Conservation (phyloP, 2,329 filamentous ascomycete genomes). For the Phialophora macrospora region DNA sequence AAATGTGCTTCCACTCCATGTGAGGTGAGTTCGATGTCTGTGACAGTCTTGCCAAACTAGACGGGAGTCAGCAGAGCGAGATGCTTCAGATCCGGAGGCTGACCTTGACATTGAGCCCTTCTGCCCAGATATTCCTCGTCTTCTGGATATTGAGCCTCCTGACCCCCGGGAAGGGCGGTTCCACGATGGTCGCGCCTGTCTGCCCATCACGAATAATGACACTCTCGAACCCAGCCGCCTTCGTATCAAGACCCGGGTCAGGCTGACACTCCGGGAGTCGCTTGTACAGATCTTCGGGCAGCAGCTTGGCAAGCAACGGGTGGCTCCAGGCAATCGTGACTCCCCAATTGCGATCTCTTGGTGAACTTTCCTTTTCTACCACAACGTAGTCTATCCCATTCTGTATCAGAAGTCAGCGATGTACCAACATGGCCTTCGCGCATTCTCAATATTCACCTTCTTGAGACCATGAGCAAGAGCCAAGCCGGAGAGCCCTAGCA, state of each 20-base stretch:
- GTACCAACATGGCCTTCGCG: neutral
- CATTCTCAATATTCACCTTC: constrained; percentile 17
- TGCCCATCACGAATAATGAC: constrained; percentile 34
- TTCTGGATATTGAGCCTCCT: constrained; percentile 47
- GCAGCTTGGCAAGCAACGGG: constrained; percentile 44
- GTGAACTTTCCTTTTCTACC: constrained; percentile 32
- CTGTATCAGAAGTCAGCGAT: constrained; percentile 1
- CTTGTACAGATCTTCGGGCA: constrained; percentile 44
- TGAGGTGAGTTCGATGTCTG: constrained; percentile 25
- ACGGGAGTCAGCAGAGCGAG: neutral
- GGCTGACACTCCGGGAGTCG: constrained; percentile 43
- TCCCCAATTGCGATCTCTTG: constrained; percentile 36
- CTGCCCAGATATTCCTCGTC: constrained; percentile 43
- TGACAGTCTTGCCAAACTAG: constrained; percentile 32
- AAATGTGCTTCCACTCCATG: constrained; percentile 34
- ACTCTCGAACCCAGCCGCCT: constrained; percentile 29
- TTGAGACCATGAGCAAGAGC: constrained; percentile 33
- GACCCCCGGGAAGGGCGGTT: constrained; percentile 40
- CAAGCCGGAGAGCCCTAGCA: constrained; percentile 30
- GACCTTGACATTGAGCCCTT: constrained; percentile 42
- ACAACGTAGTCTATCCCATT: constrained; percentile 35
- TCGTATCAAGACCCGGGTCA: constrained; percentile 44
- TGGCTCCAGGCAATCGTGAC: constrained; percentile 46
- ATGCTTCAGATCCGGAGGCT: neutral
- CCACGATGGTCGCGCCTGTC: constrained; percentile 40